Conservation (phyloP, 805 yeast genomes). For the Ascoidea rubescens region DNA sequence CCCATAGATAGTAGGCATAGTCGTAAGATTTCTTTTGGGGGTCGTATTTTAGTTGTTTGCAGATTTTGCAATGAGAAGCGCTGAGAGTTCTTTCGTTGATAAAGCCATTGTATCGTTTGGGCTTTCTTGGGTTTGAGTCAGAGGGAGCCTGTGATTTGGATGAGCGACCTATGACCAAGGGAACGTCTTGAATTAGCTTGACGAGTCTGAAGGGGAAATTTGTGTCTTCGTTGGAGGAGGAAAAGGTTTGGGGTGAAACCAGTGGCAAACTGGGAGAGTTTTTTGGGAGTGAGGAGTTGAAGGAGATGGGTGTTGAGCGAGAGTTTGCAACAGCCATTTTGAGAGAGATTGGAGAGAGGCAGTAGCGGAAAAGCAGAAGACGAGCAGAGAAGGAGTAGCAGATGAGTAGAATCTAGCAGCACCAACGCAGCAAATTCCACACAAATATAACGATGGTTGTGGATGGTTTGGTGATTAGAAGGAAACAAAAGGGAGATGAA, state of each 20-base stretch:
- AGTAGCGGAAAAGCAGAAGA: too few relatives aligned
- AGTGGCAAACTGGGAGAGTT: too few relatives aligned
- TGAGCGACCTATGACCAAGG: slow-evolving; percentile 6
- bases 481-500: too few relatives aligned
- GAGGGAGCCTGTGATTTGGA: not conserved
- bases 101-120: slow-evolving; percentile 4
- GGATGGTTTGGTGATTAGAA: too few relatives aligned
- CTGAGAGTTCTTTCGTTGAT: slow-evolving; percentile 8
- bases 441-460: too few relatives aligned
- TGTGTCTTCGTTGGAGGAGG: not conserved
- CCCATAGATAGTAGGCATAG: slow-evolving; percentile 5
- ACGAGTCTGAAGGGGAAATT: slow-evolving; percentile 4
- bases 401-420: too few relatives aligned
- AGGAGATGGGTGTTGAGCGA: too few relatives aligned
- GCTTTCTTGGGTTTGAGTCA: not conserved
- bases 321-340: too few relatives aligned
- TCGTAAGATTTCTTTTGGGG: not conserved
- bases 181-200: slow-evolving; percentile 1
- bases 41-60: not conserved
- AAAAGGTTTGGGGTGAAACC: not conserved
- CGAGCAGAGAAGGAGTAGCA: too few relatives aligned
- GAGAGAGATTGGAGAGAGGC: too few relatives aligned
- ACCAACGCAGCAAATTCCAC: too few relatives aligned
- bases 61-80: slow-evolving; percentile 7
- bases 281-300: too few relatives aligned